Evolutionary conservation across 2,329 filamentous ascomycete species (phyloP), one percentile per base, ranked within the genome.

Genomic region (Sarocladiaceae sp.): DNA sequence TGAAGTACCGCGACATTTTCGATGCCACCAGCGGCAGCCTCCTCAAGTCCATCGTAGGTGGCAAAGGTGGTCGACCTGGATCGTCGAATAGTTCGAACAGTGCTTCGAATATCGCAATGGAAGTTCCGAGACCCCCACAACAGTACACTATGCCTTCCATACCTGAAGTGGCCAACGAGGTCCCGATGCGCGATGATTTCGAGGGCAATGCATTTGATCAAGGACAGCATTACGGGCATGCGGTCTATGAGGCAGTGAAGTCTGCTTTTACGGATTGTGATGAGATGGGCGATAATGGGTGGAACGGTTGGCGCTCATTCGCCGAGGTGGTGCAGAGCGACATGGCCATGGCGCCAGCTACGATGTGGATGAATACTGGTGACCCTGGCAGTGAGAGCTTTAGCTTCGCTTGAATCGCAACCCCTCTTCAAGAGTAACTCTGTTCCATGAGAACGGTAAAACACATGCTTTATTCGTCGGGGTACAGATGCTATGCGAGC

Each of bases 201-300:
- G 8, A 33, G 8, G 29, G 29, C 29, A 15, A 33, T 33, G 15
- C 29, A 15, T 8, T 15, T 8, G 8, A 10, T 33, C 10, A 33
- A 10, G 29, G 29, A 10, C 29, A 33, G 52, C 5, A 20, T 58
- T n/a, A n/a, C n/a, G 0, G 39, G 35, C 1, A 39, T 49, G 15
- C 53, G 47, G 3, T 40, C 53, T 2, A 49, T 54, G 42, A 53
- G 25, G 60, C 61, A 1, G 60, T 64, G 2, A 61, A 60, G 25
- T 60, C 62, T 18, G 59, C 61, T 2, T 63, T 64, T 22, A 63
- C 62, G 61, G 62, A 64, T 52, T 61, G 62, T 2, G 61, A 64
- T n/a, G 61, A 63, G 22, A 61, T 62, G 48, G 60, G 59, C 2
- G 60, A 61, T 0, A 60, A 60, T 0, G 60, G 60, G 0, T 62